A percentile compares a stretch with the other conserved stretches of the same genome.
These are phyloP conservation scores for Alternaria burnsii DNA, from an alignment of 2,329 filamentous ascomycete genomes.

Conservation along the genomic window DNA sequence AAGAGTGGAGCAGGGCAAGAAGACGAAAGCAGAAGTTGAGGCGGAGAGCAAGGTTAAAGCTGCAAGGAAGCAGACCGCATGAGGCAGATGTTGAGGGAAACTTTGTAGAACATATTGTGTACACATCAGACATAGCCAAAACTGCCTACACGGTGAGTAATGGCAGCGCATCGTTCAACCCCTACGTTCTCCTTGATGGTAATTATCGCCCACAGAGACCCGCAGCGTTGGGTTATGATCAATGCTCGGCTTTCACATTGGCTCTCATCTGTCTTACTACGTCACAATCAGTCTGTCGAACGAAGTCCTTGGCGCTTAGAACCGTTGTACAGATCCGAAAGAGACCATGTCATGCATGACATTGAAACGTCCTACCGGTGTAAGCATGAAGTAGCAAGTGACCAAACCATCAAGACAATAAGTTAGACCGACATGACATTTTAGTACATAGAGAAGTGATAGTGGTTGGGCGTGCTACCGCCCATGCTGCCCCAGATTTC, in stretches of 20 bases:
- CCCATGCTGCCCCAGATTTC: neutral
- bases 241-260: neutral
- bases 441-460: neutral
- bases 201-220: neutral
- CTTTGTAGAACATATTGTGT: constrained; percentile 11
- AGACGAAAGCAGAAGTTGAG: constrained; percentile 34
- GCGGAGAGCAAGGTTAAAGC: constrained; percentile 35
- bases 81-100: neutral
- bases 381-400: neutral
- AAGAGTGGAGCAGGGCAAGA: constrained; percentile 34
- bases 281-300: neutral
- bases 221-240: neutral
- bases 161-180: neutral
- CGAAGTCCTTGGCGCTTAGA: neutral
- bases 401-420: neutral
- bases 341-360: neutral
- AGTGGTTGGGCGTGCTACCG: neutral
- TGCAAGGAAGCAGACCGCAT: constrained; percentile 32
- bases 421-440: neutral
- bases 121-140: neutral
- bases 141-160: neutral
- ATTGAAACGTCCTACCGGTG: neutral
- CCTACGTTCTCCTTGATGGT: neutral
- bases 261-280: neutral
- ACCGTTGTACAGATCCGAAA: neutral